Percentiles rank a stretch among this genome's conserved stretches.
These are phyloP conservation scores for Neurospora cerealis DNA, from an alignment of 495 filamentous ascomycete genomes.

Conservation along the genomic window DNA sequence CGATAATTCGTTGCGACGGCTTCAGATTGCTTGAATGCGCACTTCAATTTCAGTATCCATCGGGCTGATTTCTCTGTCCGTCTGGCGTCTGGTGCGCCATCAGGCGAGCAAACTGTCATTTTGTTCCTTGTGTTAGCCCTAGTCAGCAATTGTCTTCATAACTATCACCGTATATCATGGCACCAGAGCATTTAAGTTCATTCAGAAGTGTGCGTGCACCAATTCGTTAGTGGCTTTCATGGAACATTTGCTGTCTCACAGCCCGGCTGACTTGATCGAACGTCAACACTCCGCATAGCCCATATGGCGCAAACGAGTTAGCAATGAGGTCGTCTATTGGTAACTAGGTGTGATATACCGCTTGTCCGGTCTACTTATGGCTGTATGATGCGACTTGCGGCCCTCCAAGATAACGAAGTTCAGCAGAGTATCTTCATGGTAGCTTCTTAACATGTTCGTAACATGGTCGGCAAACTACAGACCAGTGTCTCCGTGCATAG, in stretches of 20 bases:
- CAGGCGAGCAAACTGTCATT: neutral
- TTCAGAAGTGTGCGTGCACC: neutral
- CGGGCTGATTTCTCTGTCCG: neutral
- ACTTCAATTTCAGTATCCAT: neutral
- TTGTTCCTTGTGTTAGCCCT: neutral
- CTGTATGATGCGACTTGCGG: neutral
- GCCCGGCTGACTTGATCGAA: neutral
- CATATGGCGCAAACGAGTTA: neutral
- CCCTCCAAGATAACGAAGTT: neutral
- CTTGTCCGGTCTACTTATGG: neutral
- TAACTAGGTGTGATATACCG: neutral
- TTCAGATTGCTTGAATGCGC: neutral
- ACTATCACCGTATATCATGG: neutral
- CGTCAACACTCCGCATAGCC: neutral
- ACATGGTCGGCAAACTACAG: neutral
- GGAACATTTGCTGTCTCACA: neutral
- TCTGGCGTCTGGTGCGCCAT: neutral
- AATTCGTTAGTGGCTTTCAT: neutral
- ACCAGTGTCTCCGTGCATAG: neutral
- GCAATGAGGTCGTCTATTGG: neutral
- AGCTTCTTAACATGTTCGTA: neutral
- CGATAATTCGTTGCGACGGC: neutral
- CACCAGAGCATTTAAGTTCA: neutral
- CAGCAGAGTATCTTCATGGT: neutral
- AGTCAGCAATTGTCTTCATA: neutral